A percentile compares a stretch with the other conserved stretches of the same genome.
These are phyloP conservation scores for Backusella australiensis DNA, from an alignment of 192 early-diverging fungal genomes.

Conservation along the genomic window DNA sequence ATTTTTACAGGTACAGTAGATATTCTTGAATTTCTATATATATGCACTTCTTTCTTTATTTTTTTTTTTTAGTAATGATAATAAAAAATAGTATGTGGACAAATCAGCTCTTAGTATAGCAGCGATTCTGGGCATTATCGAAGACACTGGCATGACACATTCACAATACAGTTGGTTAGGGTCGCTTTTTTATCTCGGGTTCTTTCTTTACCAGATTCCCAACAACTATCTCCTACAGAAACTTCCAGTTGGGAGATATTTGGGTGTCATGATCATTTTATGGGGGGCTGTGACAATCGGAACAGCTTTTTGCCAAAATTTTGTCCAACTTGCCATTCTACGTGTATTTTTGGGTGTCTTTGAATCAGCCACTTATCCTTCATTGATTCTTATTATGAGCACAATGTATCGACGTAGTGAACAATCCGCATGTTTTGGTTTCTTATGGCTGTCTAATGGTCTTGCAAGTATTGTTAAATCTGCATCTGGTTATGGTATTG, in stretches of 20 bases:
- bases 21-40: neutral
- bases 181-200: constrained; percentile 22
- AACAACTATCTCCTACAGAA: constrained; percentile 19
- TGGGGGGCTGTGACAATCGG: constrained; percentile 12
- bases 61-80: neutral
- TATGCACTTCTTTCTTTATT: neutral
- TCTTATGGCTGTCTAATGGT: constrained; percentile 14
- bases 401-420: constrained; percentile 22
- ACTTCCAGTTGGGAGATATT: constrained; percentile 2
- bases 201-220: constrained; percentile 3
- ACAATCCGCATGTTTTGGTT: constrained; percentile 9
- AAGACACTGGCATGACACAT: constrained; percentile 5
- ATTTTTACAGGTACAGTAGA: constrained; percentile 18
- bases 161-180: constrained; percentile 9
- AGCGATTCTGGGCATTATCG: constrained; percentile 17
- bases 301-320: constrained; percentile 7
- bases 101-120: constrained; percentile 11
- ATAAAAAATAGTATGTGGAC: constrained; percentile 13
- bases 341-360: constrained; percentile 21
- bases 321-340: neutral
- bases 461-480: neutral
- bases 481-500: constrained; percentile 9
- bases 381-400: constrained; percentile 11
- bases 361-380: constrained; percentile 14
- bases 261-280: constrained; percentile 1